Percentiles rank a stretch among this genome's conserved stretches.
Conservation (phyloP, 805 yeast genomes). For the Suhomyces pyralidae region DNA sequence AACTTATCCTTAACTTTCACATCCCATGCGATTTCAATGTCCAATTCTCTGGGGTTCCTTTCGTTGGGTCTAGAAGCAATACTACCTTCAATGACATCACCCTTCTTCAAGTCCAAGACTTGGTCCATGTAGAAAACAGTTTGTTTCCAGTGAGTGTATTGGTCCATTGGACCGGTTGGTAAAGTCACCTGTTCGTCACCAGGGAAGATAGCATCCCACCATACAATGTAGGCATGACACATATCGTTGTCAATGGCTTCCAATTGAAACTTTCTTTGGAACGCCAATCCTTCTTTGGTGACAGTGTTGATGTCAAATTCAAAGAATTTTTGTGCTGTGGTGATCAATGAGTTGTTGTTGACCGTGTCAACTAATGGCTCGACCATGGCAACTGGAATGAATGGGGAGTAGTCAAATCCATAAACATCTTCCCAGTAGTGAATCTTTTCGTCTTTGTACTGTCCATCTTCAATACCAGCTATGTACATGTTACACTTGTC, state of each 20-base stretch:
- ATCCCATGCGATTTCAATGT: conserved; percentile 67
- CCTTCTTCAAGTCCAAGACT: conserved; percentile 71
- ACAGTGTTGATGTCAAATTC: conserved; percentile 91
- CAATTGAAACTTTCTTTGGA: conserved; percentile 64
- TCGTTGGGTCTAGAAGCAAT: conserved; percentile 75
- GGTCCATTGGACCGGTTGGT: conserved; percentile 91
- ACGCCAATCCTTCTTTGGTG: conserved; percentile 75
- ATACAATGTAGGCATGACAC: conserved; percentile 85
- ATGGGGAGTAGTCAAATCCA: conserved; percentile 94
- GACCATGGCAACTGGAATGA: conserved; percentile 77
- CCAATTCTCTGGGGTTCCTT: conserved; percentile 84
- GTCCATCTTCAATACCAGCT: conserved; percentile 91
- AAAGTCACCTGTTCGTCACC: conserved; percentile 64
- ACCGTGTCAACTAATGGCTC: conserved; percentile 98
- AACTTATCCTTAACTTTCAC: conserved; percentile 43
- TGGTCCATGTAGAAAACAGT: conserved; percentile 88
- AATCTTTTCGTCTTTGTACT: conserved; percentile 87
- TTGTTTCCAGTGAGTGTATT: conserved; percentile 98
- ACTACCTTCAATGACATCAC: conserved; percentile 70
- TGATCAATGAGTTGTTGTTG: conserved; percentile 65
- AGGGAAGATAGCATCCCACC: conserved; percentile 95
- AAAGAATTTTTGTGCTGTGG: conserved; percentile 68
- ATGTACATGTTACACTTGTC: conserved; percentile 86
- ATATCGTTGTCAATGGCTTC: conserved; percentile 74
- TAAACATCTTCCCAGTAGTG: conserved; percentile 96